Percentiles rank a stretch among this genome's conserved stretches.
phyloP scores from a whole-genome alignment of 768 basidiomycete species.

The Exsudoporus frostii region DNA sequence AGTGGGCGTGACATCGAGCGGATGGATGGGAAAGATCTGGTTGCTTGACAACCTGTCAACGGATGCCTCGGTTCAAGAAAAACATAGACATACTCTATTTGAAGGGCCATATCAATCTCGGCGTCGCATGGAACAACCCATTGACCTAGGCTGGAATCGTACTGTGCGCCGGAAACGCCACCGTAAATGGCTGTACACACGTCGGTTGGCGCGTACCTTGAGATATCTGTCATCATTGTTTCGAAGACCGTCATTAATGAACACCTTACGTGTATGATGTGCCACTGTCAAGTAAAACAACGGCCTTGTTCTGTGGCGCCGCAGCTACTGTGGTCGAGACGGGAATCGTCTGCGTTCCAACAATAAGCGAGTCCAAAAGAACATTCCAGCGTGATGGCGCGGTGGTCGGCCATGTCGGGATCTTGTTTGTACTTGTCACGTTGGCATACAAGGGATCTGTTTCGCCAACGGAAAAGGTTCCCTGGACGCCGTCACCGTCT shows the following conservation, averaged over 20 bases:
- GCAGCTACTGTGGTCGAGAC: conserved; percentile 53
- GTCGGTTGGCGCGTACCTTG: conserved; percentile 65
- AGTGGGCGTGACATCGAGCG: conserved; percentile 65
- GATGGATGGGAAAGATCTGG: conserved; percentile 75
- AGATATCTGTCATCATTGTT: conserved; percentile 3
- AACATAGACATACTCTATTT: conserved; percentile 56
- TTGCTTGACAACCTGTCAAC: conserved; percentile 43
- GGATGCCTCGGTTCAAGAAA: conserved; percentile 2
- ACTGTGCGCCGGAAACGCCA: conserved; percentile 58
- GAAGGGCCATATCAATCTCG: conserved; percentile 77
- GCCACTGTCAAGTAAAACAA: conserved; percentile 76
- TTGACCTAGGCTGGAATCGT: conserved; percentile 47
- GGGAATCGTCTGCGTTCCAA: conserved; percentile 48
- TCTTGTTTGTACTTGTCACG: conserved; percentile 53
- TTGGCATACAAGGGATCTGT: conserved; percentile 58
- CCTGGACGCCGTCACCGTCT: conserved; percentile 54
- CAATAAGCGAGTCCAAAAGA: conserved; percentile 68
- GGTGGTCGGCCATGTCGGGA: conserved; percentile 70
- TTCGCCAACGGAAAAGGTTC: conserved; percentile 75
- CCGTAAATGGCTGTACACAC: conserved; percentile 71
- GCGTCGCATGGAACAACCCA: conserved; percentile 73
- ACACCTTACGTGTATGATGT: conserved; percentile 71
- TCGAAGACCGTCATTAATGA: neutral
- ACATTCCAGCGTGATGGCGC: conserved; percentile 73
- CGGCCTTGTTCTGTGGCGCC: conserved; percentile 68